phyloP scores from a whole-genome alignment of 2,329 filamentous ascomycete genomes.

The Epichloe gansuensis region DNA sequence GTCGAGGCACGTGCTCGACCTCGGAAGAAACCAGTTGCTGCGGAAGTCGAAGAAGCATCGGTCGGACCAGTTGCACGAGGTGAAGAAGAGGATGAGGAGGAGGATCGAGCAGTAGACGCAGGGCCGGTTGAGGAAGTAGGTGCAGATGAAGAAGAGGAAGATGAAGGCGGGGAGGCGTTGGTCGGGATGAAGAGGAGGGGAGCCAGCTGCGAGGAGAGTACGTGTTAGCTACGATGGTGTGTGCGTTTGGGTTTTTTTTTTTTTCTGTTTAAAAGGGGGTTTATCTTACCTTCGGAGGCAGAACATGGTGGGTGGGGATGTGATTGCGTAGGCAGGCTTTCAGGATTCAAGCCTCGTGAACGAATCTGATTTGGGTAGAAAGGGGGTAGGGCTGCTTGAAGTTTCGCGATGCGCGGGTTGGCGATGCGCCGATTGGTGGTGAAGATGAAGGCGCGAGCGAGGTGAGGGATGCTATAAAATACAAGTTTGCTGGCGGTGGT shows the following conservation, averaged over 20 bases:
- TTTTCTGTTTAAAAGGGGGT: constrained; percentile 3
- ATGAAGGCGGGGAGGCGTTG: constrained; percentile 75
- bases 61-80: constrained; percentile 81
- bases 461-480: too few relatives aligned
- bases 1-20: constrained; percentile 28
- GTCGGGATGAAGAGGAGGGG: constrained; percentile 77
- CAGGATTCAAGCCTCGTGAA: too few relatives aligned
- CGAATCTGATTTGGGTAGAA: too few relatives aligned
- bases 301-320: constrained; percentile 34
- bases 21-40: constrained; percentile 88
- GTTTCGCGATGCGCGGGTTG: too few relatives aligned
- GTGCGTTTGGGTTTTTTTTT: neutral
- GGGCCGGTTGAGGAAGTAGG: constrained; percentile 90
- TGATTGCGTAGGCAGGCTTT: neutral
- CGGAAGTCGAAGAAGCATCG: constrained; percentile 87
- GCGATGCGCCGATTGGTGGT: too few relatives aligned
- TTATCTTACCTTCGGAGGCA: constrained; percentile 44
- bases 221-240: neutral
- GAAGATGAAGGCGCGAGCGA: neutral
- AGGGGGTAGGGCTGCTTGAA: too few relatives aligned
- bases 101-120: constrained; percentile 97
- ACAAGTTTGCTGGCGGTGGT: too few relatives aligned
- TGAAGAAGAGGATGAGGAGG: constrained; percentile 86
- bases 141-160: constrained; percentile 80
- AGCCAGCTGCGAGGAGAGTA: constrained; percentile 51